Evolutionary conservation across 345 rosid genomes (phyloP), one percentile per base, ranked within the genome.

Genomic region (Eucalyptus tenuipes): DNA sequence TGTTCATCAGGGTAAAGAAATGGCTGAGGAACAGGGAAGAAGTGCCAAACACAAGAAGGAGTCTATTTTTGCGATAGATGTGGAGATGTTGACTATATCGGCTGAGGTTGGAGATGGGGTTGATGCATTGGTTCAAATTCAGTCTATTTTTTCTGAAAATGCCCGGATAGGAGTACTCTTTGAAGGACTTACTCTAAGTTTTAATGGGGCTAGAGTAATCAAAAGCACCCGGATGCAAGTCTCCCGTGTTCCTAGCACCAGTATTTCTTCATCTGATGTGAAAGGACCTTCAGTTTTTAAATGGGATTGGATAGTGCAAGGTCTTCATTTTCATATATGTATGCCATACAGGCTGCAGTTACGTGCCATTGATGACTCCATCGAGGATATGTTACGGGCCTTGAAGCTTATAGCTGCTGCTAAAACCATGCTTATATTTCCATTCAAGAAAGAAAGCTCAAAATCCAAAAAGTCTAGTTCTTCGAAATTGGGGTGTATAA

Each of bases 61-160:
- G 89, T 93, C 98, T 75, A 93, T 98, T 92, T 98, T 97, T 94
- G 99, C 99, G 57, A 93, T 98, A 90, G 99, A 98, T 90, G 96
- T 98, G 88, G 99, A 98, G 93, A 91, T 88, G 91, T 92, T 98
- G 89, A 94, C 92, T 75, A 89, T 98, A 91, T 95, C 95, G 91
- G 99, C 97, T 91, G 97, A 75, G 86, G 96, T 89, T 71, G 99
- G 99, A 92, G 99, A 98, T 92, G 99, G 99, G 88, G 99, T 97
- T 89, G 98, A 95, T 68, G 94, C 93, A 80, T 88, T 85, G 89
- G 90, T 98, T 91, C 96, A 95, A 93, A 95, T 96, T 90, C 98
- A 97, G 40, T 98, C 99, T 91, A 98, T 98, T 89, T 98, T 98
- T 91, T 98, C 99, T 22, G 99, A 98, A 95, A 96, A 98, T 93